These are phyloP conservation scores for Citrus mangshanensis DNA, from an alignment of 345 rosid genomes.

Conservation along the genomic window DNA sequence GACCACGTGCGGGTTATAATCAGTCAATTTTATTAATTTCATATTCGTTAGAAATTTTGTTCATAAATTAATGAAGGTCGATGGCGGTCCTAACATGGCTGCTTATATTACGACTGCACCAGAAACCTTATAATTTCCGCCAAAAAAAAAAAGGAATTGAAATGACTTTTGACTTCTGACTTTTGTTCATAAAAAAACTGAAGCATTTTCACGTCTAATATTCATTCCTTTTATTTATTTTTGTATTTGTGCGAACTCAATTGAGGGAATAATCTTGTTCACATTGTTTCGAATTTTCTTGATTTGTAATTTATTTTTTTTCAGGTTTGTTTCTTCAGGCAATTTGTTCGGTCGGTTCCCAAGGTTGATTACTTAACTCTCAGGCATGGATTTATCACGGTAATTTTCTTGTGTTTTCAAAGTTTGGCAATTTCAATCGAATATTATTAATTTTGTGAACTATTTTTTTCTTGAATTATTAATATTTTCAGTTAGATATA, in stretches of 20 bases:
- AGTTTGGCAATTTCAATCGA: not conserved
- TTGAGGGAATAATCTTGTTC: not conserved
- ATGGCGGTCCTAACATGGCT: not conserved
- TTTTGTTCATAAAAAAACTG: not conserved
- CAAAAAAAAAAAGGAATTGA: not conserved
- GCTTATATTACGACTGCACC: not conserved
- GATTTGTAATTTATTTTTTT: not conserved
- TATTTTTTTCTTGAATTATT: not conserved
- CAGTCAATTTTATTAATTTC: too few species aligned
- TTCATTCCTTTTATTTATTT: not conserved
- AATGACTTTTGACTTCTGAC: not conserved
- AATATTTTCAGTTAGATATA: too few species aligned
- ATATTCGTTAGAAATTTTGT: too few species aligned
- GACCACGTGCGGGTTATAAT: too few species aligned
- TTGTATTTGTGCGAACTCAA: not conserved
- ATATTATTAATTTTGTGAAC: not conserved
- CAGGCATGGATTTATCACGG: conserved; percentile 92
- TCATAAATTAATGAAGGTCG: not conserved
- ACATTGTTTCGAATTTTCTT: not conserved
- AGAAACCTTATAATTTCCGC: not conserved
- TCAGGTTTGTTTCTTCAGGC: conserved; percentile 90
- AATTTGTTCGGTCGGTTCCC: conserved; percentile 78
- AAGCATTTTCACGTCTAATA: not conserved
- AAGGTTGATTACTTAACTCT: conserved; percentile 88
- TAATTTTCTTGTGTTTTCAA: conserved; percentile 11